A percentile compares a stretch with the other conserved stretches of the same genome.
phyloP scores from a whole-genome alignment of 768 basidiomycete species.

The Mycena galopus region DNA sequence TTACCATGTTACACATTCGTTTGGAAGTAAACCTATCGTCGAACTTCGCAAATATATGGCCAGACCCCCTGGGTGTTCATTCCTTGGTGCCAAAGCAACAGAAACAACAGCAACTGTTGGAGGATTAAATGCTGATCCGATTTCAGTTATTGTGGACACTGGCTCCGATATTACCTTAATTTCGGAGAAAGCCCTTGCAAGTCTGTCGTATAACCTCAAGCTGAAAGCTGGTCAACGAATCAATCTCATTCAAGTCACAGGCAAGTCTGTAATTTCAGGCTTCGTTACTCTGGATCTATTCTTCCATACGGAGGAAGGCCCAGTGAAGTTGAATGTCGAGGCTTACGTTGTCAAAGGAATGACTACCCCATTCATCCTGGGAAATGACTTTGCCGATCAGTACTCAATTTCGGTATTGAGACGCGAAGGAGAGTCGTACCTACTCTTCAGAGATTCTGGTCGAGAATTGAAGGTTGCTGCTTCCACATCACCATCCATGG shows the following conservation, averaged over 20 bases:
- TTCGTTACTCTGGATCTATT: conserved; percentile 44
- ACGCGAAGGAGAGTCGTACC: conserved; percentile 13
- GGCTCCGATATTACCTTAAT: conserved; percentile 51
- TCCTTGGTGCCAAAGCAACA: not conserved
- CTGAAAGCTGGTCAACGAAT: conserved; percentile 33
- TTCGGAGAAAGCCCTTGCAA: not conserved
- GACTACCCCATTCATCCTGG: conserved; percentile 47
- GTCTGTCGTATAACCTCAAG: not conserved
- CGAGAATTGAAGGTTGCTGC: not conserved
- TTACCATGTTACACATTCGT: not conserved
- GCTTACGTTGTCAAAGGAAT: conserved; percentile 49
- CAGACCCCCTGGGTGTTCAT: not conserved
- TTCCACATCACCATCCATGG: not conserved
- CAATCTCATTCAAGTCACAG: not conserved
- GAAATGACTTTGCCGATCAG: conserved; percentile 49
- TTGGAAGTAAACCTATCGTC: not conserved
- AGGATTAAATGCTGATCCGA: not conserved
- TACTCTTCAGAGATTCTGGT: conserved; percentile 13
- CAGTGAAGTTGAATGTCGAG: conserved; percentile 42
- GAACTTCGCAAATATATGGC: conserved; percentile 14
- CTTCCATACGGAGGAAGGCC: conserved; percentile 40
- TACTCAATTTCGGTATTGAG: conserved; percentile 46
- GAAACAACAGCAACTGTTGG: not conserved
- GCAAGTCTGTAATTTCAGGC: conserved; percentile 42
- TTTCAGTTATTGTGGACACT: not conserved